A percentile compares a stretch with the other conserved stretches of the same genome.
phyloP scores from a whole-genome alignment of 129 eudicot genomes.

The Ambrosia artemisiifolia region DNA sequence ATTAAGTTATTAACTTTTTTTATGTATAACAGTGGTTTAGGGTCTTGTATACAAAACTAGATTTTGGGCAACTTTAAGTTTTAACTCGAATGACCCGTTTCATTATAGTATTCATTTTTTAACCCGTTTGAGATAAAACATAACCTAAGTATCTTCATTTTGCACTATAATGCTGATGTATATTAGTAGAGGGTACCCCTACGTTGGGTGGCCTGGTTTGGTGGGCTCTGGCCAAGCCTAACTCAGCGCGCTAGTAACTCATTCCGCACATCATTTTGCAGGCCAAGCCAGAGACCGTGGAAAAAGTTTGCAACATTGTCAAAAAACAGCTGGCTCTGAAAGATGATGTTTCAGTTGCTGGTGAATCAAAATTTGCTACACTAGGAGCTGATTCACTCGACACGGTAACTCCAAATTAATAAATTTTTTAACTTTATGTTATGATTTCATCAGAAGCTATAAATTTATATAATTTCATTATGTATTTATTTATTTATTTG shows the following conservation, averaged over 20 bases:
- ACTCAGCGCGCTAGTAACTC: background rate
- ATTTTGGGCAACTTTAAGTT: background rate
- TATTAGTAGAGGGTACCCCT: background rate
- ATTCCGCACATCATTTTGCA: slow-evolving; percentile 25
- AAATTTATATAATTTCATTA: background rate
- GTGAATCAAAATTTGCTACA: slow-evolving; percentile 62
- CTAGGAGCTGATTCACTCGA: slow-evolving; percentile 98
- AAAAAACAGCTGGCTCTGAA: slow-evolving; percentile 77
- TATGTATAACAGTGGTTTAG: background rate
- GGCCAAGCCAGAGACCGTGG: slow-evolving; percentile 86
- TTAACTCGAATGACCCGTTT: background rate
- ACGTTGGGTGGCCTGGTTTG: background rate
- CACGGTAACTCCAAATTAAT: slow-evolving; percentile 47
- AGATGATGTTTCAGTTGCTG: slow-evolving; percentile 49
- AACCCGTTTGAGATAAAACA: background rate
- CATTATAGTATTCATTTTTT: background rate
- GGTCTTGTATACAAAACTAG: background rate
- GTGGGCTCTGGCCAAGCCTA: background rate
- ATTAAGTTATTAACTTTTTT: too few relatives aligned
- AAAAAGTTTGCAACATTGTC: slow-evolving; percentile 68
- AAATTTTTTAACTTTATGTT: background rate
- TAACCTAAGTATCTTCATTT: background rate
- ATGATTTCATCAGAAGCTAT: background rate
- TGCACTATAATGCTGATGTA: background rate
- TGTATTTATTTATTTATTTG: background rate